A percentile compares a stretch with the other conserved stretches of the same genome.
Evolutionary conservation across 2,329 filamentous ascomycete genomes (phyloP).

Genomic region (Aphanocladium album): DNA sequence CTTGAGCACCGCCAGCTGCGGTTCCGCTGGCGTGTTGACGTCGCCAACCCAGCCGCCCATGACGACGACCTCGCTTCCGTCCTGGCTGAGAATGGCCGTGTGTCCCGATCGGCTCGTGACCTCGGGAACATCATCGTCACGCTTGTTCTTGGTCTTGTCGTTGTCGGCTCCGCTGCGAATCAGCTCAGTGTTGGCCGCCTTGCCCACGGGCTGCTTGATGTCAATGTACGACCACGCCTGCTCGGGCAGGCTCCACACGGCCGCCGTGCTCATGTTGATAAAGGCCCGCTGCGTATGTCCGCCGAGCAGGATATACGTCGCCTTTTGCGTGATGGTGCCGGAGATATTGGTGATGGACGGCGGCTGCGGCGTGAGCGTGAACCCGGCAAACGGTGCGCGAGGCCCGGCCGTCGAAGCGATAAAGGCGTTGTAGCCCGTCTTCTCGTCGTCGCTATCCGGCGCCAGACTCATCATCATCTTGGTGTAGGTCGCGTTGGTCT

Average conservation of each 20-base stretch:
- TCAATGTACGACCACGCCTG: constrained; percentile 79
- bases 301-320: constrained; percentile 75
- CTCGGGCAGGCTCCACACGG: constrained; percentile 80
- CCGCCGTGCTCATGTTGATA: constrained; percentile 90
- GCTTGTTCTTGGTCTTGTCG: background rate
- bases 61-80: constrained; percentile 72
- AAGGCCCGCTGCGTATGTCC: constrained; percentile 81
- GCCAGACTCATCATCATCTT: constrained; percentile 69
- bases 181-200: constrained; percentile 48
- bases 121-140: constrained; percentile 16
- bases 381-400: constrained; percentile 79
- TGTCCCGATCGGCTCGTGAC: constrained; percentile 86
- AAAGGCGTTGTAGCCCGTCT: constrained; percentile 30
- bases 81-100: constrained; percentile 72
- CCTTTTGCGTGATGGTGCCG: constrained; percentile 63
- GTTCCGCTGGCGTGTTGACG: constrained; percentile 66
- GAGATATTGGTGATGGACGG: constrained; percentile 66
- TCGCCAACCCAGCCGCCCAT: constrained; percentile 93
- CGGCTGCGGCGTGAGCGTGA: constrained; percentile 69
- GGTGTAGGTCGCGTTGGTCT: constrained; percentile 69
- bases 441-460: constrained; percentile 30
- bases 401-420: constrained; percentile 47
- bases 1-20: constrained; percentile 73
- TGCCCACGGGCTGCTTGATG: constrained; percentile 43
- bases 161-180: constrained; percentile 35